Base-by-base conservation (phyloP, 768 basidiomycete species). In the Hydnomerulius pinastri region DNA sequence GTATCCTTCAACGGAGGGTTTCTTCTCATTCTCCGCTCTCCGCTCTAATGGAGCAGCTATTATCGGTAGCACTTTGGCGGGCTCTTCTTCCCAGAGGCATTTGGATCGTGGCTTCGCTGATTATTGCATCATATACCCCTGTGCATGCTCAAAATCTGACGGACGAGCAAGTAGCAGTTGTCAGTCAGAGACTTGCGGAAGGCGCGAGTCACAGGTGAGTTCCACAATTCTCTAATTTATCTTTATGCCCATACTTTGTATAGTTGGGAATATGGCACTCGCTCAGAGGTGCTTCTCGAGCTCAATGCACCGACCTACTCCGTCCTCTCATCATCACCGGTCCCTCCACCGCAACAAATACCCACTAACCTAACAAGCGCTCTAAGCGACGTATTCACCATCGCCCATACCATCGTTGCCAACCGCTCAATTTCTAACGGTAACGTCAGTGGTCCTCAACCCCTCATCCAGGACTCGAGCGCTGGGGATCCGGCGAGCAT, bases 401-500 rank as follows among this genome's bases (percentile, higher is more conserved):
- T 89, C 27, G 77, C 82, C 0, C 66, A 67, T 1, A 58, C 65
- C 21, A 71, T 81, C 18, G 79, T 90, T n/a, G 55, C 67, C 3
- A 72, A 73, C 46, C 79, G 81, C 28, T 59, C 76, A 10, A 35
- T 46, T 6, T 70, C 76, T 6, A 81, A 75, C 57, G 72, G 66
- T 25, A 69, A 73, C 25, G 57, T 71, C 12, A 63, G 68, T 2
- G 80, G 77, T 13, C 80, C 85, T 2, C 81, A 82, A 56, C 79
- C 86, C 1, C 71, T 92, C 15, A 57, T 69, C 3, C 76, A 79
- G 36, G 81, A 84, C 25, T 73, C 77, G 33, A 84, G 86, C 13
- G 88, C 84, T 0, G 84, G 75, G 0, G 93, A 96, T 61, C 92
- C 92, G 0, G 81, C 91, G 0, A 85, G 83, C 39, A 77, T 87